Evolutionary conservation across 1,284 basidiomycete genomes (phyloP), one percentile per base, ranked within the genome.

Genomic region (Cutaneotrichosporon mucoides): DNA sequence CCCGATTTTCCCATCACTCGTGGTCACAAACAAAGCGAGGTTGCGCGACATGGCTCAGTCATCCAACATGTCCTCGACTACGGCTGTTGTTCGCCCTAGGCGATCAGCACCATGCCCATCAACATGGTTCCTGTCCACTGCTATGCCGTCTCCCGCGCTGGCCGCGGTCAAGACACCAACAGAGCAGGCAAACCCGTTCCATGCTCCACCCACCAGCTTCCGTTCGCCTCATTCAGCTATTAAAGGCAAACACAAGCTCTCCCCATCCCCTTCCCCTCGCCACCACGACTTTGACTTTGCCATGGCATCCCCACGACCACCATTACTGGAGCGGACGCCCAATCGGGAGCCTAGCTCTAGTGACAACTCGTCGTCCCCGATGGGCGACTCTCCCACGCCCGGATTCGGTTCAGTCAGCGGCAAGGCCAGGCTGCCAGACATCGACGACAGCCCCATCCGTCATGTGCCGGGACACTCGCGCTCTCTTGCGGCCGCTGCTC

Each of bases 201-300:
- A 55, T 42, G 53, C 58, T 8, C 57, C 57, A 16, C 47, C 58
- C 4, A 51, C 53, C 8, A 51, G 53, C n/a, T 59, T 59, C 49
- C 58, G 58, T 47, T 55, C 58, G n/a, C 53, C 58, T 24, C 53
- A 55, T 53, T 41, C 58, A 41, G 45, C 44, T 15, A 33, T 56
- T n/a, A 54, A 50, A 16, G 68, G 70, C 24, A 76, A 76, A 66
- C 73, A 75, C 64, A 74, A 73, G 57, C 68, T 76, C 0, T 73
- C 73, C 1, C 73, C 73, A 1, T 71, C 71, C 4, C 73, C 75
- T 2, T 75, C 63, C 5, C 64, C 68, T 13, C 57, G 62, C 49
- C 53, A 67, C 35, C 64, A 68, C 38, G 76, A 75, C 53, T 76
- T 77, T 42, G 76, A 79, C 55, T 75, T 76, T 58, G 68, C 73